A percentile compares a stretch with the other conserved stretches of the same genome.
phyloP scores from a whole-genome alignment of 2,329 filamentous ascomycete genomes.

The Nannizziopsis barbatae region DNA sequence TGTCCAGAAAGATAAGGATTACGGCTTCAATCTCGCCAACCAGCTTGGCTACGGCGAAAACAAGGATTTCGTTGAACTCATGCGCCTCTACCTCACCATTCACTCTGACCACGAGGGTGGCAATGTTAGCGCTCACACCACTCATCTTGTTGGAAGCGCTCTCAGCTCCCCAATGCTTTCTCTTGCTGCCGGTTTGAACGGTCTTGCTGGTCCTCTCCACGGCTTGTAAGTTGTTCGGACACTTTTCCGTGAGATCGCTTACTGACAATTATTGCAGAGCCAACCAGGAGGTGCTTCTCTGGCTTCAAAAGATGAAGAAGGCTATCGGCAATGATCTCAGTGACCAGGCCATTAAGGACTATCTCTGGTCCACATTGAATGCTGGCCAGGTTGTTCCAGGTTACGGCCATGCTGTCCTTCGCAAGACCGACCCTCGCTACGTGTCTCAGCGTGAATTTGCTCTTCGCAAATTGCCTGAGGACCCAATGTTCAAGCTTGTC shows the following conservation, averaged over 20 bases:
- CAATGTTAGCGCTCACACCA: constrained; percentile 97
- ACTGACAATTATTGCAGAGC: constrained; percentile 38
- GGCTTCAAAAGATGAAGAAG: constrained; percentile 99
- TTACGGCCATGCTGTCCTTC: constrained; percentile 96
- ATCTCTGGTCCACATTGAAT: constrained; percentile 97
- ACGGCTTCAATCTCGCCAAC: constrained; percentile 98
- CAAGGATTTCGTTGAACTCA: constrained; percentile 92
- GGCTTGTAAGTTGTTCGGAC: constrained; percentile 49
- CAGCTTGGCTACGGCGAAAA: constrained; percentile 95
- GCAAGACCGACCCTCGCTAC: constrained; percentile 99
- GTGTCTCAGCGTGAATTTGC: constrained; percentile 96
- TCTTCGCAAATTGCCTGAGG: constrained; percentile 81
- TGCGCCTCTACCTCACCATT: constrained; percentile 98
- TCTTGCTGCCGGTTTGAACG: constrained; percentile 90
- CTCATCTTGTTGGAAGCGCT: constrained; percentile 90
- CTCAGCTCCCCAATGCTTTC: constrained; percentile 97
- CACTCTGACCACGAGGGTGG: constrained; percentile 99
- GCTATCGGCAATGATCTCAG: constrained; percentile 83
- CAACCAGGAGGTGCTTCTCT: constrained; percentile 99
- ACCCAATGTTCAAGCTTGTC: constrained; percentile 99
- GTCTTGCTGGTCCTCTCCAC: constrained; percentile 95
- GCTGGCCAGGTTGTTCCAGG: constrained; percentile 90
- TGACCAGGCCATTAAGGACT: constrained; percentile 94
- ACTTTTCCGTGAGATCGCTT: not conserved
- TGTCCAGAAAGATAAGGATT: constrained; percentile 98